Conservation (phyloP, 1,284 basidiomycete genomes). For the Ustilago lituana region DNA sequence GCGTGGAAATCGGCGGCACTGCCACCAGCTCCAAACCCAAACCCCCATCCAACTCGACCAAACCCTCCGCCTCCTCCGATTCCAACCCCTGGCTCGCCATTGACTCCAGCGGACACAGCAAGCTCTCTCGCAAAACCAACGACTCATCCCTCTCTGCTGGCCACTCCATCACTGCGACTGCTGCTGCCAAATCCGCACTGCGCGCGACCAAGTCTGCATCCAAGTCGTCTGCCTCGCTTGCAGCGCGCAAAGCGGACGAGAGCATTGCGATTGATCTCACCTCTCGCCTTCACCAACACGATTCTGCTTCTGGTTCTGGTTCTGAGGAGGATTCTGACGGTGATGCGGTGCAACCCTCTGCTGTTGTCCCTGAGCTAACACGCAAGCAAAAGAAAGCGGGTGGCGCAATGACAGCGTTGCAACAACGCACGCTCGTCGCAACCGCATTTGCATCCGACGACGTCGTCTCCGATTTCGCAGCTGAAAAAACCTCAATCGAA, state of each 20-base stretch:
- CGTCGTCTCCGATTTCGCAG: conserved; percentile 87
- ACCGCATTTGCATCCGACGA: conserved; percentile 96
- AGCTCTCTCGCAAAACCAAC: conserved; percentile 53
- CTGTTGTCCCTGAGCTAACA: neutral
- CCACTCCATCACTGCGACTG: conserved; percentile 20
- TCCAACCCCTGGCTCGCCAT: conserved; percentile 52
- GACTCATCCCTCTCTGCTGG: conserved; percentile 3
- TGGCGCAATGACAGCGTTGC: conserved; percentile 7
- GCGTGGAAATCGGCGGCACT: conserved; percentile 19
- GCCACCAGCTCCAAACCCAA: conserved; percentile 11
- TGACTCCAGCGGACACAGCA: conserved; percentile 5
- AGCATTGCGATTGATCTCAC: conserved; percentile 18
- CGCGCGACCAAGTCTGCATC: conserved; percentile 40
- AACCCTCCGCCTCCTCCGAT: neutral
- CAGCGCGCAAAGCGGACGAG: conserved; percentile 17
- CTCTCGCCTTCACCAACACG: neutral
- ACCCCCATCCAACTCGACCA: too few species aligned
- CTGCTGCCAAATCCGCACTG: conserved; percentile 37
- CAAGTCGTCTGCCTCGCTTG: conserved; percentile 40
- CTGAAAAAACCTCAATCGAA: conserved; percentile 80
- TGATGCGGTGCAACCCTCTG: conserved; percentile 1
- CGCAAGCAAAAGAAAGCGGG: neutral
- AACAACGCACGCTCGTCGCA: conserved; percentile 88
- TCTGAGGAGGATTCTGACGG: conserved; percentile 30
- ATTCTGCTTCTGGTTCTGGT: neutral